These are phyloP conservation scores for Cordyceps cateniannulata DNA, from an alignment of 2,329 filamentous ascomycete genomes.

Conservation along the genomic window DNA sequence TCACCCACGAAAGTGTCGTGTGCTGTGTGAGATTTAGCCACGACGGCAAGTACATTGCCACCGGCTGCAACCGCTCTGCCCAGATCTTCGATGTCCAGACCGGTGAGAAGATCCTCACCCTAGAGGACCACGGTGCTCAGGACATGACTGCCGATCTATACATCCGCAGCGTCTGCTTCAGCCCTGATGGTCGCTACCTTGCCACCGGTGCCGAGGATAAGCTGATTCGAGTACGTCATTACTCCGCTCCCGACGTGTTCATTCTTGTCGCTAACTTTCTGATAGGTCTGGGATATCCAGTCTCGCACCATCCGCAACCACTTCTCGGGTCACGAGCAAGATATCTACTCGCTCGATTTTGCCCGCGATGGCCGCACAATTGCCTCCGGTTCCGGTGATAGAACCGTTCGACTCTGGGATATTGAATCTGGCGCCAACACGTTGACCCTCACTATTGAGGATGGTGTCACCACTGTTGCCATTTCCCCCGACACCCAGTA, in stretches of 20 bases:
- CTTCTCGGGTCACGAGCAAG: conserved; percentile 95
- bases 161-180: conserved; percentile 97
- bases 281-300: conserved; percentile 88
- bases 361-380: conserved; percentile 89
- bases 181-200: conserved; percentile 86
- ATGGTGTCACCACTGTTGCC: conserved; percentile 94
- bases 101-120: conserved; percentile 79
- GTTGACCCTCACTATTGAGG: conserved; percentile 84
- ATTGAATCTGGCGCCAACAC: conserved; percentile 78
- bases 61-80: conserved; percentile 96
- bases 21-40: conserved; percentile 97
- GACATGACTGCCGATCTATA: conserved; percentile 90
- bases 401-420: conserved; percentile 94
- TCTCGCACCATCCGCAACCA: conserved; percentile 79
- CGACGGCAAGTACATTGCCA: conserved; percentile 92
- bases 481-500: conserved; percentile 94
- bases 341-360: conserved; percentile 96
- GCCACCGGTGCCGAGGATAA: conserved; percentile 98
- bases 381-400: conserved; percentile 88
- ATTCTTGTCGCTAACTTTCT: conserved; percentile 11
- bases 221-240: conserved; percentile 74
- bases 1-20: conserved; percentile 91
- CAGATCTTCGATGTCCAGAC: conserved; percentile 93
- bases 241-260: not conserved
- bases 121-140: conserved; percentile 75